These are phyloP conservation scores for Trichoderma reesei DNA, from an alignment of 495 filamentous ascomycete genomes.

Conservation along the genomic window DNA sequence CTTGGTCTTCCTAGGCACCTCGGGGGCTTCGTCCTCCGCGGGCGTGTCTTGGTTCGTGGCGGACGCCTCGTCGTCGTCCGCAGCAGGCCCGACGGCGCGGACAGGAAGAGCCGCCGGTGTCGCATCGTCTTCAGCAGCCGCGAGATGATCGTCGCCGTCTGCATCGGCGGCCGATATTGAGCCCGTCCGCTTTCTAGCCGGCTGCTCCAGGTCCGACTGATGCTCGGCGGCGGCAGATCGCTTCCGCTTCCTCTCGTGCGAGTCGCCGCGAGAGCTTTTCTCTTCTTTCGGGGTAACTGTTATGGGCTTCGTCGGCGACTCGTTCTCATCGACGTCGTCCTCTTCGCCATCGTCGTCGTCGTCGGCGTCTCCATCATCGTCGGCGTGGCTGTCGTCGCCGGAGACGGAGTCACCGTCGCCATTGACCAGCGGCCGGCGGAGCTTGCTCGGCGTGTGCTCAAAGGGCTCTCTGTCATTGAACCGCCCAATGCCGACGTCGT, in stretches of 20 bases:
- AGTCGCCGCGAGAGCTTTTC: background rate
- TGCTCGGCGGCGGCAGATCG: slow-evolving; percentile 35
- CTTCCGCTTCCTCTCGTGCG: slow-evolving; percentile 44
- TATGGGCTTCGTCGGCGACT: slow-evolving; percentile 14
- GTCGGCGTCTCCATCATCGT: slow-evolving; percentile 30
- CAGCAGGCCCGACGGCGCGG: slow-evolving; percentile 32
- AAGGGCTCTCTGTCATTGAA: slow-evolving; percentile 30
- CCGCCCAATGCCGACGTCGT: slow-evolving; percentile 48
- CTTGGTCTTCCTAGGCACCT: slow-evolving; percentile 28
- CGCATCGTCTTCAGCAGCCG: slow-evolving; percentile 21
- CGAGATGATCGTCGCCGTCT: slow-evolving; percentile 19
- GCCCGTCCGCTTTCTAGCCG: slow-evolving; percentile 47
- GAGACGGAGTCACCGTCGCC: slow-evolving; percentile 25
- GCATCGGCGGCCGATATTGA: slow-evolving; percentile 29
- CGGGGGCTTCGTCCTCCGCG: slow-evolving; percentile 21
- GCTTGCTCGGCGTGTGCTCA: slow-evolving; percentile 59
- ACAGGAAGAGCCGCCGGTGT: slow-evolving; percentile 30
- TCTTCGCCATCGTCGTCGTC: slow-evolving; percentile 27
- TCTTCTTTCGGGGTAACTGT: background rate
- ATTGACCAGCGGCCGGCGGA: slow-evolving; percentile 37
- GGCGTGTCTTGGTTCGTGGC: slow-evolving; percentile 17
- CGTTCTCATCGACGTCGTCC: slow-evolving; percentile 17
- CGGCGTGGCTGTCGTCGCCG: slow-evolving; percentile 29
- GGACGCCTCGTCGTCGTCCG: slow-evolving; percentile 27
- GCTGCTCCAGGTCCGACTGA: slow-evolving; percentile 36